phyloP scores from a whole-genome alignment of 208 protist genomes.

The Crithidia fasciculata region DNA sequence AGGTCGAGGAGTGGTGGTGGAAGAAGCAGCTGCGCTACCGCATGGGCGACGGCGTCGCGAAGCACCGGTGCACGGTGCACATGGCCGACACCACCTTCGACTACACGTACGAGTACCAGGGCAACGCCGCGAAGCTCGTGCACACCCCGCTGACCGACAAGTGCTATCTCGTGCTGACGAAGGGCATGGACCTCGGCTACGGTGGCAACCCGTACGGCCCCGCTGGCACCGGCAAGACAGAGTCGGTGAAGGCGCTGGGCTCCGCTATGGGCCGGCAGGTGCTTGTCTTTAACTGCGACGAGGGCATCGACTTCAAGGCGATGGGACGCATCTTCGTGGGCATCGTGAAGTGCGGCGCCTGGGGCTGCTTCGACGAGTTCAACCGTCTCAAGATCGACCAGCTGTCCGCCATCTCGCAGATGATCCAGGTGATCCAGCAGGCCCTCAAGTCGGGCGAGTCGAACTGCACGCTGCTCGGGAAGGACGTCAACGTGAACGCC shows the following conservation, averaged over 20 bases:
- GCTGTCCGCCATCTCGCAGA: slow-evolving; percentile 95
- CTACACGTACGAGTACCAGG: slow-evolving; percentile 97
- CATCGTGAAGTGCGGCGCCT: slow-evolving; percentile 94
- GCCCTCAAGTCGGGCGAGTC: slow-evolving; percentile 85
- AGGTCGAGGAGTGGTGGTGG: slow-evolving; percentile 93
- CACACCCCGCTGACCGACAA: slow-evolving; percentile 95
- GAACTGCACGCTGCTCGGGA: slow-evolving; percentile 84
- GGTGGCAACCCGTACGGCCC: slow-evolving; percentile 97
- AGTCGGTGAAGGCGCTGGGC: slow-evolving; percentile 96
- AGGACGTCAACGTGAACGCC: slow-evolving; percentile 74
- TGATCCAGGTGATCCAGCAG: slow-evolving; percentile 94
- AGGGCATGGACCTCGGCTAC: slow-evolving; percentile 96
- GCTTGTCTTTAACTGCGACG: slow-evolving; percentile 96
- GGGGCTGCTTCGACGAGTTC: slow-evolving; percentile 96
- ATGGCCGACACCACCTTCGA: slow-evolving; percentile 95
- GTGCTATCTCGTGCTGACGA: slow-evolving; percentile 97
- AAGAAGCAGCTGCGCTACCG: slow-evolving; percentile 97
- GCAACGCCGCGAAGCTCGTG: slow-evolving; percentile 93
- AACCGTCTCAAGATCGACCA: slow-evolving; percentile 95
- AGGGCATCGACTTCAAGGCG: slow-evolving; percentile 94
- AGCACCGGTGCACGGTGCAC: slow-evolving; percentile 72
- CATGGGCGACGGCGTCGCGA: slow-evolving; percentile 39
- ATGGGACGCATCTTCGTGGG: slow-evolving; percentile 96
- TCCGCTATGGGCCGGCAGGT: slow-evolving; percentile 93
- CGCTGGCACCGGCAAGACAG: slow-evolving; percentile 98